Conservation (phyloP, 192 early-diverging fungal genomes). For the Mortierella claussenii region DNA sequence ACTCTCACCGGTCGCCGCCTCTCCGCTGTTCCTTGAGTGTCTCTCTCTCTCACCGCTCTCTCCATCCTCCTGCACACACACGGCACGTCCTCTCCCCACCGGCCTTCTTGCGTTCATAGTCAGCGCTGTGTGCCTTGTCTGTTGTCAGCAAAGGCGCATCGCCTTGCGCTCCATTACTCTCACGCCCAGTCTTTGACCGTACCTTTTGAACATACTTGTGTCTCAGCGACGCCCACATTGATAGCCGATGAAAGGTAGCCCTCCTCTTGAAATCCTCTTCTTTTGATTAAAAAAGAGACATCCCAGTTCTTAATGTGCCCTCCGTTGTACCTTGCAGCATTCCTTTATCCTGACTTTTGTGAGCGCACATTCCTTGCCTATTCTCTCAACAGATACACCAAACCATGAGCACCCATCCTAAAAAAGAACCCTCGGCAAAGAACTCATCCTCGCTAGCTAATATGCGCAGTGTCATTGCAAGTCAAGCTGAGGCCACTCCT, state of each 20-base stretch:
- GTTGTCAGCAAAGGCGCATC: too few species aligned
- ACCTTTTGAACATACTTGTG: not conserved
- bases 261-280: too few species aligned
- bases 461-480: slow-evolving; percentile 9
- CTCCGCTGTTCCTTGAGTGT: not conserved
- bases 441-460: slow-evolving; percentile 20
- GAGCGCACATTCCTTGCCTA: not conserved
- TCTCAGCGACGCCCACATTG: too few species aligned
- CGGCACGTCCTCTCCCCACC: too few species aligned
- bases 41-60: too few species aligned
- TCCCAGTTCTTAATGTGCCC: too few species aligned
- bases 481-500: slow-evolving; percentile 19
- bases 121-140: too few species aligned
- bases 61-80: too few species aligned
- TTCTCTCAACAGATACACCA: not conserved
- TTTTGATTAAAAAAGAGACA: too few species aligned
- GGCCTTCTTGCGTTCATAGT: too few species aligned
- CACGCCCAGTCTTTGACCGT: not conserved
- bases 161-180: too few species aligned
- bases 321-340: not conserved
- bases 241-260: too few species aligned
- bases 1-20: not conserved
- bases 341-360: not conserved
- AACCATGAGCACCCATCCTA: slow-evolving; percentile 12
- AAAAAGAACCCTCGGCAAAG: slow-evolving; percentile 17